Evolutionary conservation across 2,329 filamentous ascomycete species (phyloP).

Genomic region (Microdochium nivale): DNA sequence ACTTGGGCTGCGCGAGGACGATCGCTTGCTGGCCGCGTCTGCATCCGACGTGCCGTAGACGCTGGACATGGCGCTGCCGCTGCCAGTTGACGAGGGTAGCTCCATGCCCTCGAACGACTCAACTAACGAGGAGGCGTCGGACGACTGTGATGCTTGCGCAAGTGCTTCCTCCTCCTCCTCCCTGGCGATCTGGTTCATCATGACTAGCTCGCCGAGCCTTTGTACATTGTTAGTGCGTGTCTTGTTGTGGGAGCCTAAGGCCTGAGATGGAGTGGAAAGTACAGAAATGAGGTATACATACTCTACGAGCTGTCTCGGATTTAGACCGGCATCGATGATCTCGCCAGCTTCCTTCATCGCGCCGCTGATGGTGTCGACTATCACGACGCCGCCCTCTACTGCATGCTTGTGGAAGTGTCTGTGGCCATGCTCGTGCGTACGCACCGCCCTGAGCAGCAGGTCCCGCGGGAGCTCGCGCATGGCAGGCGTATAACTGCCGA

Average conservation of each 20-base stretch:
- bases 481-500: conserved; percentile 59
- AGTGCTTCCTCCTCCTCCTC: conserved; percentile 25
- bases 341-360: conserved; percentile 81
- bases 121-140: conserved; percentile 19
- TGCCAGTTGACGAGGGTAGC: conserved; percentile 11
- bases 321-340: conserved; percentile 68
- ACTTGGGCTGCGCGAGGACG: conserved; percentile 21
- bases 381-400: conserved; percentile 54
- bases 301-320: conserved; percentile 73
- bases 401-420: conserved; percentile 61
- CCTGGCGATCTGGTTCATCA: conserved; percentile 41
- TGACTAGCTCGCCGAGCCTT: conserved; percentile 68
- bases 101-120: conserved; percentile 25
- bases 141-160: conserved; percentile 12
- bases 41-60: conserved; percentile 5
- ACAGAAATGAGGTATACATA: conserved; percentile 23
- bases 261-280: background rate
- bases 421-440: conserved; percentile 31
- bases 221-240: background rate
- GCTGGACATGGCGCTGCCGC: conserved; percentile 8
- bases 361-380: conserved; percentile 71
- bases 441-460: conserved; percentile 56
- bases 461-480: conserved; percentile 82
- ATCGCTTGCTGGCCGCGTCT: conserved; percentile 12
- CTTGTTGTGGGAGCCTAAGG: background rate